Base-by-base conservation (phyloP, 257 asterid species). In the Solanum paucissectum region DNA sequence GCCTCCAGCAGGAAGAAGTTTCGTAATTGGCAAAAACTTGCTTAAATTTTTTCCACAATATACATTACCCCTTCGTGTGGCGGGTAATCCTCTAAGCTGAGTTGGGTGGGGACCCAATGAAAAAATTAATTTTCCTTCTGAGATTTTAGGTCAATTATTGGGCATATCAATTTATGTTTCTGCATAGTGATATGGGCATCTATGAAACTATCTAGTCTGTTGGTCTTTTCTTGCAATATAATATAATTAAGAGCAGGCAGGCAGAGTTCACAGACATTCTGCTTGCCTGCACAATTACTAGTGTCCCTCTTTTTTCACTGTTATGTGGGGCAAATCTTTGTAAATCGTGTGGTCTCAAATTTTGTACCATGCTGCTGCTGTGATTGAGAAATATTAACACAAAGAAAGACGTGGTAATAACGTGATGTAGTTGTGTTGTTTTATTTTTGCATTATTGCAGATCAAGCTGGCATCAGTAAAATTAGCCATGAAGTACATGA, bases 401-500 rank as follows among this genome's bases (percentile, higher is more conserved):
- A 72, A 83, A 52, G 58, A 58, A 73, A 27, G 66, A 25, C 10
- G 1, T 36, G 84, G 32, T 83, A 36, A 87, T 88, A 86, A 42
- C 75, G 55, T 34, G 46, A 44, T 87, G 58, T 58, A 21, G 85
- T 33, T 81, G 29, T 49, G 6, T 27, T 81, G 40, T 46, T 81
- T 75, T 77, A 7, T 12, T 77, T n/a, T 58, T 32, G 74, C 74
- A 82, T 14, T 85, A 64, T 86, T 91, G 92, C 93, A 97, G 99
- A 95, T 97, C 83, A 97, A 97, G 96, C 93, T 95, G 94, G 99
- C 98, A 91, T 95, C 99, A 0, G 99, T 97, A 37, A 97, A 94
- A 90, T 87, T 97, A 92, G 99, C 99, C 42, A 94, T 95, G 98
- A 96, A 96, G 94, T 95, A 95, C 96, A 95, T 97, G 99, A 96